These are phyloP conservation scores for Aurinia saxatilis DNA, from an alignment of 345 rosid genomes.

Conservation along the genomic window DNA sequence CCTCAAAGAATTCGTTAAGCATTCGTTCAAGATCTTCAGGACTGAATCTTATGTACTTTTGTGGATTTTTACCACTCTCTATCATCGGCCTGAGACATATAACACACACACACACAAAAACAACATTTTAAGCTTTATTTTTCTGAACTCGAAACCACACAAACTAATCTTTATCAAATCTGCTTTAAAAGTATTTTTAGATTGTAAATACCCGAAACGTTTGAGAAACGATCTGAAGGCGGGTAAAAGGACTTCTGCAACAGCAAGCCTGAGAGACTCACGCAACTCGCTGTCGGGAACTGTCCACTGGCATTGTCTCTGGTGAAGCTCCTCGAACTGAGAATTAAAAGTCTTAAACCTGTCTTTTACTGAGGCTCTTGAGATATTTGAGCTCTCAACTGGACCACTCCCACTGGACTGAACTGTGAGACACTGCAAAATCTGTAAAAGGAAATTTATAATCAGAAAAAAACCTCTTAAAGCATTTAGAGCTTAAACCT, in stretches of 20 bases:
- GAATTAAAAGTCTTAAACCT: slow-evolving; percentile 80
- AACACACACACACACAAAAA: background rate
- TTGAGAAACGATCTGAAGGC: slow-evolving; percentile 85
- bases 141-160: background rate
- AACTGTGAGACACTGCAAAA: slow-evolving; percentile 83
- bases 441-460: slow-evolving; percentile 38
- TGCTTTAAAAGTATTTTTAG: background rate
- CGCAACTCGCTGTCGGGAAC: slow-evolving; percentile 94
- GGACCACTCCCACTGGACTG: slow-evolving; percentile 43
- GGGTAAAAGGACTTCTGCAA: slow-evolving; percentile 94
- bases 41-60: slow-evolving; percentile 68
- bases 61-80: slow-evolving; percentile 79
- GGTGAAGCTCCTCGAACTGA: slow-evolving; percentile 90
- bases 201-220: slow-evolving; percentile 57
- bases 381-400: slow-evolving; percentile 34
- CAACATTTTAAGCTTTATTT: background rate
- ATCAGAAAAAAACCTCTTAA: background rate
- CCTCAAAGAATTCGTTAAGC: slow-evolving; percentile 92
- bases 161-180: background rate
- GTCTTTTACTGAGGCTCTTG: slow-evolving; percentile 80
- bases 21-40: slow-evolving; percentile 81
- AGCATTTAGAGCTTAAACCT: background rate
- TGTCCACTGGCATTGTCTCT: slow-evolving; percentile 94
- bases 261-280: slow-evolving; percentile 89
- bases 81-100: slow-evolving; percentile 58